Percentiles rank a stretch among this genome's conserved stretches.
These are phyloP conservation scores for Epichloe aotearoae DNA, from an alignment of 2,329 filamentous ascomycete genomes.

Conservation along the genomic window DNA sequence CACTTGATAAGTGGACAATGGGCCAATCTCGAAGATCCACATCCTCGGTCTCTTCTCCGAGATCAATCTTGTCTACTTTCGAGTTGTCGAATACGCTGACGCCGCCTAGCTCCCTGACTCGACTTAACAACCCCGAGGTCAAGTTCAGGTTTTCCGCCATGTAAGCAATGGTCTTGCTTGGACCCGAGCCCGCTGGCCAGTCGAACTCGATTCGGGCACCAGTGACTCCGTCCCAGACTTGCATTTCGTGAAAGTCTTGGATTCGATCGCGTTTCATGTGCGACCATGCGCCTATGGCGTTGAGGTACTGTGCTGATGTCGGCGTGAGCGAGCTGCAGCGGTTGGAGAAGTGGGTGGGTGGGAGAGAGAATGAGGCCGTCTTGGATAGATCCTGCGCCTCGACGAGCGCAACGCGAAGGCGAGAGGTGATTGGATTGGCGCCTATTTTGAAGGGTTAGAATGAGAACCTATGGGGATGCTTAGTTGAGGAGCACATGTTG, in stretches of 20 bases:
- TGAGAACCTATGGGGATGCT: no score
- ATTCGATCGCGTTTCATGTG: slow-evolving; percentile 61
- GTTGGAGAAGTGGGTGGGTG: slow-evolving; percentile 67
- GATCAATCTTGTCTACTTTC: slow-evolving; percentile 64
- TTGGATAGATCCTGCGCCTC: slow-evolving; percentile 77
- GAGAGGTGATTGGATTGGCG: slow-evolving; percentile 59
- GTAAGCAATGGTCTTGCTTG: slow-evolving; percentile 63
- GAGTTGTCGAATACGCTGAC: slow-evolving; percentile 63
- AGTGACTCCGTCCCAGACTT: slow-evolving; percentile 93
- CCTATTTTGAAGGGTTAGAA: slow-evolving; percentile 31
- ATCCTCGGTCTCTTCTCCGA: slow-evolving; percentile 56
- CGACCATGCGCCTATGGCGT: slow-evolving; percentile 73
- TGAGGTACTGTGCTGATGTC: slow-evolving; percentile 68
- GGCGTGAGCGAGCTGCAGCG: slow-evolving; percentile 92
- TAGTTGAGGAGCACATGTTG: no score
- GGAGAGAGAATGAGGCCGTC: slow-evolving; percentile 51
- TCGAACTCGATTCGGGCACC: slow-evolving; percentile 84
- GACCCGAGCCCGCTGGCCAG: slow-evolving; percentile 39
- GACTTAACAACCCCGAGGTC: slow-evolving; percentile 60
- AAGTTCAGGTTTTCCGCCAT: slow-evolving; percentile 95
- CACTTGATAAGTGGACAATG: slow-evolving; percentile 58
- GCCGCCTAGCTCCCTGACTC: slow-evolving; percentile 55
- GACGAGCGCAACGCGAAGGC: slow-evolving; percentile 74
- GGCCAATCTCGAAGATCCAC: slow-evolving; percentile 81
- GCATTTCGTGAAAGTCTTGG: slow-evolving; percentile 89